These are phyloP conservation scores for Leccinum subgranulosum DNA, from an alignment of 768 basidiomycete genomes.

Conservation along the genomic window DNA sequence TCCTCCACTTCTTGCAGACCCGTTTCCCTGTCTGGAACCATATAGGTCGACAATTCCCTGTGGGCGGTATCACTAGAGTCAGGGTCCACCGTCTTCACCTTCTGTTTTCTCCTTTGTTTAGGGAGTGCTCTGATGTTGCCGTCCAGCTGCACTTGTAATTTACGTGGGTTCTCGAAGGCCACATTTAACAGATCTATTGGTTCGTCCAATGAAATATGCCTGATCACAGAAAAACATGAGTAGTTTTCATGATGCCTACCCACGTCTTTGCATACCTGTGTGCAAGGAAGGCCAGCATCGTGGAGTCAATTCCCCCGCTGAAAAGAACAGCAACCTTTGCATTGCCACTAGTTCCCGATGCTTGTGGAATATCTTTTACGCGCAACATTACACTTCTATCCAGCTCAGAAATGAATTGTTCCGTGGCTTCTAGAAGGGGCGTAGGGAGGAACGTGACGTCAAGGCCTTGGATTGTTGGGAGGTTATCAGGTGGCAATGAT, in stretches of 20 bases:
- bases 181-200: slow-evolving; percentile 93
- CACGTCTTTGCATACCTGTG: slow-evolving; percentile 48
- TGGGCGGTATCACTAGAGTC: slow-evolving; percentile 2
- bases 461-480: slow-evolving; percentile 28
- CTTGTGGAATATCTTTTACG: slow-evolving; percentile 64
- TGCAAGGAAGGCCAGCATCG: slow-evolving; percentile 77
- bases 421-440: slow-evolving; percentile 35
- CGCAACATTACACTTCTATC: slow-evolving; percentile 65
- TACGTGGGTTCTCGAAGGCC: slow-evolving; percentile 93
- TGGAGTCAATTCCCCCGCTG: slow-evolving; percentile 95
- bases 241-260: background rate
- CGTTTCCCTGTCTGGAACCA: slow-evolving; percentile 86
- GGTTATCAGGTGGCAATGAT: slow-evolving; percentile 42
- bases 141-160: slow-evolving; percentile 47
- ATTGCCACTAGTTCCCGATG: slow-evolving; percentile 34
- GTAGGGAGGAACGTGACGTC: slow-evolving; percentile 32
- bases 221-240: slow-evolving; percentile 28
- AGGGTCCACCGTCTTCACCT: slow-evolving; percentile 4
- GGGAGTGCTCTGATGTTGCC: slow-evolving; percentile 45
- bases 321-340: slow-evolving; percentile 83
- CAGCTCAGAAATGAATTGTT: slow-evolving; percentile 52
- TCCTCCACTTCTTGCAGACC: slow-evolving; percentile 79
- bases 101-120: slow-evolving; percentile 42
- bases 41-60: slow-evolving; percentile 42
- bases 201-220: slow-evolving; percentile 70